A percentile compares a stretch with the other conserved stretches of the same genome.
Evolutionary conservation across 2,329 filamentous ascomycete species (phyloP).

Genomic region (Apiospora sp.): DNA sequence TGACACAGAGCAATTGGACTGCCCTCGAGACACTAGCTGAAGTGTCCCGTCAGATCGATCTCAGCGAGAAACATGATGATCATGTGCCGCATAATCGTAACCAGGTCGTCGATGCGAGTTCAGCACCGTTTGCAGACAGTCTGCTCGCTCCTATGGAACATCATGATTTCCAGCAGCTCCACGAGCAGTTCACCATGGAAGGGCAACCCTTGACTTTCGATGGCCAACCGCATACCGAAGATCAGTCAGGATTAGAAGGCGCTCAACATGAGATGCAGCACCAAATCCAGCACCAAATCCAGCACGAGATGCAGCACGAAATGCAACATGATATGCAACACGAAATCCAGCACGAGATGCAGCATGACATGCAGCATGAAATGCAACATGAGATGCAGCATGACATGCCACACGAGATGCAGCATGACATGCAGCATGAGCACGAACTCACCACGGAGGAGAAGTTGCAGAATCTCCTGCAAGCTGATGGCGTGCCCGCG

Average conservation of each 20-base stretch:
- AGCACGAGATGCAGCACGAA: neutral
- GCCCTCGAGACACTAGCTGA: slow-evolving; percentile 88
- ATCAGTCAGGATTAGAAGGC: neutral
- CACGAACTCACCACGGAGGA: slow-evolving; percentile 56
- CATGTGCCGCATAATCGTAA: slow-evolving; percentile 48
- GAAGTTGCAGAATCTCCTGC: slow-evolving; percentile 56
- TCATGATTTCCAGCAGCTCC: slow-evolving; percentile 49
- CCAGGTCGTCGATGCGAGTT: slow-evolving; percentile 34
- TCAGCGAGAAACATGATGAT: slow-evolving; percentile 66
- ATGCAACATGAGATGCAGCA: slow-evolving; percentile 21
- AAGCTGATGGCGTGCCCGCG: slow-evolving; percentile 49
- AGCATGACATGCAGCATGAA: slow-evolving; percentile 22
- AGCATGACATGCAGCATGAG: slow-evolving; percentile 29
- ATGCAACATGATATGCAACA: neutral
- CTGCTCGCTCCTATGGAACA: slow-evolving; percentile 26
- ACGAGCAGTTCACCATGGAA: slow-evolving; percentile 66
- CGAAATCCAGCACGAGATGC: neutral
- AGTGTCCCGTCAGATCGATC: slow-evolving; percentile 81
- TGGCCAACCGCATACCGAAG: slow-evolving; percentile 28
- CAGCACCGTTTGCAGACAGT: slow-evolving; percentile 24
- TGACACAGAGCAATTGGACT: slow-evolving; percentile 66
- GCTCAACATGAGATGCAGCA: slow-evolving; percentile 11
- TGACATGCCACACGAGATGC: neutral
- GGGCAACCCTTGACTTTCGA: slow-evolving; percentile 62
- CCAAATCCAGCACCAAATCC: neutral